Evolutionary conservation across 208 protist species (phyloP).

Genomic region (Acanthamoeba sp.): DNA sequence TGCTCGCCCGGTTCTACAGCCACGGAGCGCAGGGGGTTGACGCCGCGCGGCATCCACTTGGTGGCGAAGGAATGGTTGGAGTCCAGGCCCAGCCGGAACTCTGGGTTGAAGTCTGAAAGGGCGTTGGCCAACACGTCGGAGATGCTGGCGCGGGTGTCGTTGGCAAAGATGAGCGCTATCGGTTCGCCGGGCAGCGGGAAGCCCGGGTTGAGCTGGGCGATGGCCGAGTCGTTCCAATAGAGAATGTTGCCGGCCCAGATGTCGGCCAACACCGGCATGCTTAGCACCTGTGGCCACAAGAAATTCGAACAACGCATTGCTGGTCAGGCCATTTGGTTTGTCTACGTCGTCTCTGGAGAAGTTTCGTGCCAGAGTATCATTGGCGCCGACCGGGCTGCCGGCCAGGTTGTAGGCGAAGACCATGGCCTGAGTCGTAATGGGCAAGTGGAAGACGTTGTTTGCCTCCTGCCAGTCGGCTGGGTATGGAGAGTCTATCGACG

Average conservation of each 20-base stretch:
- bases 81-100: not conserved
- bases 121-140: constrained; percentile 28
- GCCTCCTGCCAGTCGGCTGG: not conserved
- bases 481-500: not conserved
- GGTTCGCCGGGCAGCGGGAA: not conserved
- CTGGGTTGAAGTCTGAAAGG: not conserved
- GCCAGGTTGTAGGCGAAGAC: constrained; percentile 11
- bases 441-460: not conserved
- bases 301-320: not conserved
- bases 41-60: not conserved
- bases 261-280: not conserved
- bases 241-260: not conserved
- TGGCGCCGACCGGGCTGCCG: too few relatives aligned
- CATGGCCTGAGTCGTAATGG: not conserved
- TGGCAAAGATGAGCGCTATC: constrained; percentile 14
- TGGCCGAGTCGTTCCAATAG: constrained; percentile 38
- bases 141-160: not conserved
- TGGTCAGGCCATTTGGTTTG: not conserved
- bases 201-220: constrained; percentile 32
- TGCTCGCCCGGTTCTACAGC: not conserved
- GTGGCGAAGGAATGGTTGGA: not conserved
- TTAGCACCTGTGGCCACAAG: not conserved
- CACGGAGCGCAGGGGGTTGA: not conserved
- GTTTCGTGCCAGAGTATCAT: not conserved
- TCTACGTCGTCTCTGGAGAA: not conserved